Evolutionary conservation across 2,329 filamentous ascomycete species (phyloP).

Genomic region (Aspergillus flavus): DNA sequence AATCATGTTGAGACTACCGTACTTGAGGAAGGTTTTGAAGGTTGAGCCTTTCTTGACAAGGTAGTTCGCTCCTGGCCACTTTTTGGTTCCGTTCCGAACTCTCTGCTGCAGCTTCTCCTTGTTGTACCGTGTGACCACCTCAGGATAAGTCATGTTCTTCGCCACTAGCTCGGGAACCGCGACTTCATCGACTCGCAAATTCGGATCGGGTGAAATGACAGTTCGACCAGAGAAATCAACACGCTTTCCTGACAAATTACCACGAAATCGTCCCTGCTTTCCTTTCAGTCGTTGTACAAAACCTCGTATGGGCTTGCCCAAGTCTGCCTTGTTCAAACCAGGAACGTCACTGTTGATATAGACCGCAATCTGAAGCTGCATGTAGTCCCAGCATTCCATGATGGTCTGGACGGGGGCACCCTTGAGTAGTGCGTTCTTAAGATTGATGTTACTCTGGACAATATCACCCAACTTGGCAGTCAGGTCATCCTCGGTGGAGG

Average conservation of each 20-base stretch:
- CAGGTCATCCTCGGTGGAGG: conserved; percentile 94
- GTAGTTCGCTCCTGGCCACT: conserved; percentile 87
- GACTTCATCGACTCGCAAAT: conserved; percentile 89
- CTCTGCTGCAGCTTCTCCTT: conserved; percentile 76
- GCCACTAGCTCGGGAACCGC: conserved; percentile 90
- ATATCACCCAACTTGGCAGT: conserved; percentile 98
- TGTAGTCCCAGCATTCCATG: conserved; percentile 98
- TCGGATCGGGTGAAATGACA: conserved; percentile 96
- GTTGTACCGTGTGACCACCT: conserved; percentile 82
- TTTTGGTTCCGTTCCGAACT: conserved; percentile 72
- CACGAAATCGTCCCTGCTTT: conserved; percentile 95
- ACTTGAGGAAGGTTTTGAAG: conserved; percentile 75
- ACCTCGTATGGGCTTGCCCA: conserved; percentile 85
- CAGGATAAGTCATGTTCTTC: conserved; percentile 93
- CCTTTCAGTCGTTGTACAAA: conserved; percentile 96
- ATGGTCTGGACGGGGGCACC: conserved; percentile 85
- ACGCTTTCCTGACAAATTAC: conserved; percentile 95
- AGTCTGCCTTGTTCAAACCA: conserved; percentile 83
- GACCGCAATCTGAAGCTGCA: conserved; percentile 93
- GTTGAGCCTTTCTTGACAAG: conserved; percentile 72
- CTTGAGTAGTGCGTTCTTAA: conserved; percentile 78
- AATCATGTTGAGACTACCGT: conserved; percentile 69
- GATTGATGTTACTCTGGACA: conserved; percentile 85
- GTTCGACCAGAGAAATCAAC: conserved; percentile 97
- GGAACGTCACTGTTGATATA: conserved; percentile 98